Conservation (phyloP, 345 rosid genomes). For the Turritis glabra region DNA sequence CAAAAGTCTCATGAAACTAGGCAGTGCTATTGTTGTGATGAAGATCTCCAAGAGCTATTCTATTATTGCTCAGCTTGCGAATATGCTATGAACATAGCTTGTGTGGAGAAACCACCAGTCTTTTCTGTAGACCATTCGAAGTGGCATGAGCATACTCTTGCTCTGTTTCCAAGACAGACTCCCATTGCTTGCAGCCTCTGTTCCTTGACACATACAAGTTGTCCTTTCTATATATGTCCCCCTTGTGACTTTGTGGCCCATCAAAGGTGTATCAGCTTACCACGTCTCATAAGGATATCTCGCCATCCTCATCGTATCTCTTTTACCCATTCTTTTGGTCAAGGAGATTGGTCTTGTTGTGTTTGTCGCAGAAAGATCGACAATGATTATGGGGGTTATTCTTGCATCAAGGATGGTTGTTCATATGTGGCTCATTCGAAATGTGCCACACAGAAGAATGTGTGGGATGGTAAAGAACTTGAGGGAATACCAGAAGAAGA, state of each 20-base stretch:
- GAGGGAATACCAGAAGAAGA: not conserved
- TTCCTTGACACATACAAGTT: not conserved
- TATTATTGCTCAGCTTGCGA: not conserved
- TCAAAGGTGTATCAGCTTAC: not conserved
- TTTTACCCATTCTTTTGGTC: not conserved
- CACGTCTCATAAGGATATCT: not conserved
- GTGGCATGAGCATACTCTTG: not conserved
- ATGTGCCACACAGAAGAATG: not conserved
- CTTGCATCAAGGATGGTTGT: not conserved
- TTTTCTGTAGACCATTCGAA: not conserved
- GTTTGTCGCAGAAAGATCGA: not conserved
- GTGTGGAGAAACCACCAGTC: not conserved
- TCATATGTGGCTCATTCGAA: not conserved
- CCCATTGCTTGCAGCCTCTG: not conserved
- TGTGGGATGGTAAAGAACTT: not conserved
- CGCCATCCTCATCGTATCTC: not conserved
- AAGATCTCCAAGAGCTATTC: not conserved
- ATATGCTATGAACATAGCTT: conserved; percentile 3
- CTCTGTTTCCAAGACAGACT: not conserved
- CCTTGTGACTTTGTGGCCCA: not conserved
- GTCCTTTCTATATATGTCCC: not conserved
- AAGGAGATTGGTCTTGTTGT: not conserved
- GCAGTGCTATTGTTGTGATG: not conserved
- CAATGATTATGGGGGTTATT: not conserved
- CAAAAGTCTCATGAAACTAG: not conserved